These are phyloP conservation scores for Verticillium zaregamsianum DNA, from an alignment of 2,329 filamentous ascomycete genomes.

Conservation along the genomic window DNA sequence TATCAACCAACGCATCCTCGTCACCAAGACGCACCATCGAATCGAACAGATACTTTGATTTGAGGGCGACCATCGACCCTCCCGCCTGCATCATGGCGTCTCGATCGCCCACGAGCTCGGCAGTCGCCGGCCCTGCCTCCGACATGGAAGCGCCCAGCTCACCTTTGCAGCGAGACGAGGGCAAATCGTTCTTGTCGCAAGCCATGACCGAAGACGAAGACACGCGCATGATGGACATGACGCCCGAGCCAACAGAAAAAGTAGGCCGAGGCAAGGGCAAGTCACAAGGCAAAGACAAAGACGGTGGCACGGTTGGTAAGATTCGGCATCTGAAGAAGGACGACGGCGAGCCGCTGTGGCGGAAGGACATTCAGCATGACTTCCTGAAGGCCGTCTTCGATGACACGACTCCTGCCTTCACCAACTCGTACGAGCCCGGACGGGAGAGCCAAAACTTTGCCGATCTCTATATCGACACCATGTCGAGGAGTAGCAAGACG, in stretches of 20 bases:
- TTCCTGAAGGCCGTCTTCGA: conserved; percentile 79
- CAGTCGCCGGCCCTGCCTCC: conserved; percentile 31
- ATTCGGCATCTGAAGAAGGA: conserved; percentile 85
- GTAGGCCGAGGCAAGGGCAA: conserved; percentile 30
- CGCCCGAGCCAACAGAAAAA: conserved; percentile 39
- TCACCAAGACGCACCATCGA: neutral
- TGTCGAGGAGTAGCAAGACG: conserved; percentile 97
- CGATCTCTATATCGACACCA: conserved; percentile 96
- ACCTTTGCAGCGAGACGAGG: conserved; percentile 31
- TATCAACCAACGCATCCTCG: neutral
- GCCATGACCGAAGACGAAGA: conserved; percentile 41
- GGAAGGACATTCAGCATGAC: conserved; percentile 84
- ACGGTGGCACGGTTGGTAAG: conserved; percentile 50
- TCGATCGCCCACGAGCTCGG: conserved; percentile 29
- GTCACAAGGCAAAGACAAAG: conserved; percentile 30
- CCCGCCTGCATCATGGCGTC: conserved; percentile 27
- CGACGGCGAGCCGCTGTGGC: conserved; percentile 82
- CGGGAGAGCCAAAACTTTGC: conserved; percentile 72
- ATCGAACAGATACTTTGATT: neutral
- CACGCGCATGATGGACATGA: conserved; percentile 33
- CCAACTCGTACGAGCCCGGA: conserved; percentile 75
- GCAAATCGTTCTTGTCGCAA: conserved; percentile 43
- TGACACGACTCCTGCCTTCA: conserved; percentile 72
- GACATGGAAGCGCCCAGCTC: conserved; percentile 44
- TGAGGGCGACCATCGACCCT: neutral